phyloP scores from a whole-genome alignment of 2,329 filamentous ascomycete genomes.

The Cadophora luteo-olivacea region DNA sequence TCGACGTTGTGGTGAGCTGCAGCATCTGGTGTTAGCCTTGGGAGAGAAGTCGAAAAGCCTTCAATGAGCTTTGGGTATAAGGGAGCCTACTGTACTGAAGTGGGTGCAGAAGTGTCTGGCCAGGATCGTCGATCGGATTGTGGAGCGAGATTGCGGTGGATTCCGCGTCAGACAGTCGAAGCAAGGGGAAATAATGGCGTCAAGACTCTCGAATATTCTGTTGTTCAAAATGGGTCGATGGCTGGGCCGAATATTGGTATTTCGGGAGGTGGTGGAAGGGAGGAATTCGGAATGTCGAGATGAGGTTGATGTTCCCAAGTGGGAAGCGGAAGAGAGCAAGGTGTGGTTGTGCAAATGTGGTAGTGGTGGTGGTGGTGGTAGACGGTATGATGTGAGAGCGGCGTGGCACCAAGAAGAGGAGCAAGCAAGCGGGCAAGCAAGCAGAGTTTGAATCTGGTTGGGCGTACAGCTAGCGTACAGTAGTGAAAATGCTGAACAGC shows the following conservation, averaged over 20 bases:
- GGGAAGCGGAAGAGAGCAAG: conserved; percentile 14
- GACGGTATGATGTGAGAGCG: conserved; percentile 9
- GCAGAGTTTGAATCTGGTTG: conserved; percentile 11
- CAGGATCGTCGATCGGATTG: conserved; percentile 42
- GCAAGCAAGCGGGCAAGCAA: conserved; percentile 13
- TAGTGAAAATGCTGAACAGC: conserved; percentile 9
- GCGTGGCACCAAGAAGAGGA: conserved; percentile 16
- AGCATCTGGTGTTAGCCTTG: conserved; percentile 35
- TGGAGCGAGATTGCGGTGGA: conserved; percentile 45
- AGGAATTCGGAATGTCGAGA: not conserved
- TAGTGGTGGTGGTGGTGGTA: not conserved
- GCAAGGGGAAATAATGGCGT: conserved; percentile 36
- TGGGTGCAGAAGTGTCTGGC: conserved; percentile 40
- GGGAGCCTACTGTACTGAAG: conserved; percentile 36
- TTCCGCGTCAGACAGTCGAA: conserved; percentile 36
- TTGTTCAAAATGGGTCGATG: conserved; percentile 5
- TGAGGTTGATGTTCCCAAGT: conserved; percentile 20
- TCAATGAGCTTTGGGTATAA: conserved; percentile 34
- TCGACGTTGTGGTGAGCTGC: conserved; percentile 52
- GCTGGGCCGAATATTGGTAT: conserved; percentile 7
- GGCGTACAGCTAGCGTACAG: conserved; percentile 14
- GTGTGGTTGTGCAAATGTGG: not conserved
- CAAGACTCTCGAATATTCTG: conserved; percentile 18
- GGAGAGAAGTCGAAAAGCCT: conserved; percentile 20
- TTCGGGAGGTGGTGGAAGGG: conserved; percentile 1